phyloP scores from a whole-genome alignment of 2,329 filamentous ascomycete genomes.

The Fusarium gaditjirri region DNA sequence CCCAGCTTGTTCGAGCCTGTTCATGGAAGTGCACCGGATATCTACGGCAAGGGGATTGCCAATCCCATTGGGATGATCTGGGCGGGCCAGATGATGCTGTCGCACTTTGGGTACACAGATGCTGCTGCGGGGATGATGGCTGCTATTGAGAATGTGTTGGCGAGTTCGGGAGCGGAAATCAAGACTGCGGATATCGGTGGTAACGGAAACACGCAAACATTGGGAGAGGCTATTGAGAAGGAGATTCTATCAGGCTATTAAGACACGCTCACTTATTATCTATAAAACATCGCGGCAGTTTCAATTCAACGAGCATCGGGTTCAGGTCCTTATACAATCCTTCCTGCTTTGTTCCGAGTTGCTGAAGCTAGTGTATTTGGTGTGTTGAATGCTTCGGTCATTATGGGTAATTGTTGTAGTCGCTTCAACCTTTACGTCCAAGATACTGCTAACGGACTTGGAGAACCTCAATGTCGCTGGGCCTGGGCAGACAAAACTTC shows the following conservation, averaged over 20 bases:
- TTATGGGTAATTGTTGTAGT: neutral
- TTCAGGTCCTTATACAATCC: neutral
- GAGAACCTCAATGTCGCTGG: neutral
- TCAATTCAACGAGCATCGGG: neutral
- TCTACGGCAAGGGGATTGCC: conserved; percentile 76
- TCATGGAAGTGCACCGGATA: conserved; percentile 78
- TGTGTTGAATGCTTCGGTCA: fast-evolving
- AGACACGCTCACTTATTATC: fast-evolving
- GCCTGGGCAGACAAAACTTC: neutral
- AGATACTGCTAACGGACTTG: neutral
- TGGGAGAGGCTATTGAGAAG: conserved; percentile 38
- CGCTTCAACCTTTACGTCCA: neutral
- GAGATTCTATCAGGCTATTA: conserved; percentile 6
- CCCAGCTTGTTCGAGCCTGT: conserved; percentile 72
- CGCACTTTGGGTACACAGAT: conserved; percentile 40
- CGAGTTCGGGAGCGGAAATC: conserved; percentile 49
- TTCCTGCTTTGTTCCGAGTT: neutral
- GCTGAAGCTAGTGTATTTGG: fast-evolving
- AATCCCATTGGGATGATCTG: conserved; percentile 80
- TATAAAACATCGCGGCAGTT: neutral
- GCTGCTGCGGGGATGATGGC: conserved; percentile 65
- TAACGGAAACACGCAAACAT: conserved; percentile 36
- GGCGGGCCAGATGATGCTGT: conserved; percentile 72
- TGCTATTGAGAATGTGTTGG: conserved; percentile 72
- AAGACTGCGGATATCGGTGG: conserved; percentile 50